Base-by-base conservation (phyloP, 495 filamentous ascomycete genomes). In the Lasiosphaeria hispida region DNA sequence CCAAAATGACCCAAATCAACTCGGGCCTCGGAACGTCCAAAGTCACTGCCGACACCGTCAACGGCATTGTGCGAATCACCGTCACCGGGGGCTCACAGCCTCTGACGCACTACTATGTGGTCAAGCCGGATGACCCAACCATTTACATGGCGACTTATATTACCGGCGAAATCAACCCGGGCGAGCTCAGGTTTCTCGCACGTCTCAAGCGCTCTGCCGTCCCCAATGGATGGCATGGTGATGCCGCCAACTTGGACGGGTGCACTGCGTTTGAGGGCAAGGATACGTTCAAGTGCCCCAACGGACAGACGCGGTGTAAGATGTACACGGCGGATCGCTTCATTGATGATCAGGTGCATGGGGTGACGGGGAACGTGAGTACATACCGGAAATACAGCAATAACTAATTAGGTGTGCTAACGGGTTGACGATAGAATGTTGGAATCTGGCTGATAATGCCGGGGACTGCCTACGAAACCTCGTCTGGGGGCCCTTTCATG, bases 281-380 rank as follows among this genome's bases (percentile, higher is more conserved):
- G 9, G 83, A 86, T 65, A 82, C 85, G 51, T 85, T 79, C 68
- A 57, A 79, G 52, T 72, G 69, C 44, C 75, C 83, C 6, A 67
- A 77, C 36, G 78, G 81, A 4, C 69, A 84, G 55, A 85, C 83
- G 0, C 77, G 83, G 23, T 80, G 76, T 72, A 86, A 86, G 71
- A 85, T 86, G 74, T 86, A 84, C 69, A 83, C 80, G 2, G 78
- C 77, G 41, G 69, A 85, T 50, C 76, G 80, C 0, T 85, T 85
- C 60, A 85, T 86, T 60, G 83, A 86, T 41, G 83, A 86, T 48
- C 68, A 80, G 5, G 72, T 79, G 10, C 77, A 57, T 72, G 85
- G 70, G 73, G 83, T 75, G 53, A 76, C 53, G 37, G 68, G 73
- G 48, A 67, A 63, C 23, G 62, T 71, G 36, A 58, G 62, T 44